Evolutionary conservation across 345 rosid species (phyloP), one percentile per base, ranked within the genome.

Genomic region (Cochlearia excelsa): DNA sequence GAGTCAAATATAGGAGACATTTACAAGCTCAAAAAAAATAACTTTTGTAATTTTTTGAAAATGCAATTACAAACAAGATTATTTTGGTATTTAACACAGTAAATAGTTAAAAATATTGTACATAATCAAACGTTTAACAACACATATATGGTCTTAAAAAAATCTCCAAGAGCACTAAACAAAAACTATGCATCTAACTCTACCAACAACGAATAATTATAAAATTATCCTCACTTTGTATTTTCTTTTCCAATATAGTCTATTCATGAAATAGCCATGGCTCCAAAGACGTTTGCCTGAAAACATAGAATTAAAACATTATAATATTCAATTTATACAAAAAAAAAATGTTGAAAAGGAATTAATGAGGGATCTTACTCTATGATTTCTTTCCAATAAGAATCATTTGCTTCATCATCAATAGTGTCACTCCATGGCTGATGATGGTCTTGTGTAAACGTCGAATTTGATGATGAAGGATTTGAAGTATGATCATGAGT

Each of bases 351-450:
- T 9, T 9, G 29, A 37, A 7, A 27, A 26, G 5, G 30, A 9
- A 26, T 26, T 46, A 6, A 3, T 39, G 30, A 60, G 5, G 26
- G 9, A 35, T 51, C 81, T 77, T 80, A 84, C 90, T 82, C 82
- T 41, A 82, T 69, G 41, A 81, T 73, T 1, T 80, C 81, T 71
- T 54, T 80, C 90, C 90, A 84, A 67, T 76, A 80, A 46, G 73
- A 73, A 16, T 78, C 81, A 65, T 58, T 70, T 47, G 75, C 72
- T 46, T 78, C 83, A 65, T 82, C 82, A 52, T 84, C 82, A 51
- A 71, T 57, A 44, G 31, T 44, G 50, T 70, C 70, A 63, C 54
- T 9, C 75, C 69, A 63, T 63, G 63, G 59, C 46, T 63, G 61
- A 51, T 78, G 80, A 46, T 65, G 71, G 26, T 73, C 78, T 71